Base-by-base conservation (phyloP, 139 green algal genomes). In the Yamagishiella unicocca region DNA sequence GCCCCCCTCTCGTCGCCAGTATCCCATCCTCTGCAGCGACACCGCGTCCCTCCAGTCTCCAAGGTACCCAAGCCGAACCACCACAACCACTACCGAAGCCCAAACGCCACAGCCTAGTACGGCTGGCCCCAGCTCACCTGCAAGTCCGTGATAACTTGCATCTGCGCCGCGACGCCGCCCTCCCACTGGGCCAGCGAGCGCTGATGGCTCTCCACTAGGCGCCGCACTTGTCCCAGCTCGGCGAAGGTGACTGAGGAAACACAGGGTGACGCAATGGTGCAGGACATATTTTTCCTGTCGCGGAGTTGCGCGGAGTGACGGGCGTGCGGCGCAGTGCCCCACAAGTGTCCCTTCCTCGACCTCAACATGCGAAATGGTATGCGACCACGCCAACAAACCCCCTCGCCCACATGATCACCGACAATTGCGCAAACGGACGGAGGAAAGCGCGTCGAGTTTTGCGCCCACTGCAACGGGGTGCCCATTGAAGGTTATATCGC, bases 91-190 rank as follows among this genome's bases (percentile, higher is more conserved):
- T 21, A 4, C n/a, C 29, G 64, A 22, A 21, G n/a, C 29, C n/a
- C 6, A 22, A 42, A 58, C 12, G 17, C 50, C n/a, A 29, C n/a
- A 3, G 7, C n/a, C n/a, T 42, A 72, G 64, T 43, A 9, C 64
- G 7, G n/a, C n/a, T n/a, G 7, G 8, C 64, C 64, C 29, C 67
- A 72, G 7, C 77, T 19, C 79, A 86, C 80, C 80, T 87, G 82
- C 46, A 87, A 45, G 2, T 55, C 67, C 1, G 67, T 58, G 50
- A 87, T 80, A 67, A 53, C 22, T 29, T 71, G 46, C 82, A 87
- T 87, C 82, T 87, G 82, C 67, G 50, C 67, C 19, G 82, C 67
- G 40, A 87, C 82, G 68, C 67, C 67, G n/a, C 62, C 67, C 82
- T 87, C 82, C 82, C 82, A 87, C 46, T 71, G 40, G 35, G 82